Evolutionary conservation across 805 yeast genomes (phyloP), one percentile per base, ranked within the genome.

Genomic region (Saccharomycopsis javanensis): DNA sequence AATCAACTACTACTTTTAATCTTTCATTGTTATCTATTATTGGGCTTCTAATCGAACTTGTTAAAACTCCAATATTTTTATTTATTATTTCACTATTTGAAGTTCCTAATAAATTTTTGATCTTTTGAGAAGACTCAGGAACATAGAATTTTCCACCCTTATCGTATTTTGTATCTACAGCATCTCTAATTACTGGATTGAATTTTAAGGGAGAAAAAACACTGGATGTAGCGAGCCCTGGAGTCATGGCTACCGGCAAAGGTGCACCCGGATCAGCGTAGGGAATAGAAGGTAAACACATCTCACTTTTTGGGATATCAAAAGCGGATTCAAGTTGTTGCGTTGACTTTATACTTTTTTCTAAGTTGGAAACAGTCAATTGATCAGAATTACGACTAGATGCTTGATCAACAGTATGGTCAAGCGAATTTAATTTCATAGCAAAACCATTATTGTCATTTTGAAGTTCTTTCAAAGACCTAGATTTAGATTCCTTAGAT

Each of bases 101-200:
- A 5, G 25, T 23, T 34, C 38, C 34, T 25, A 34, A 51, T 23
- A 34, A 23, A 13, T 10, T 34, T 28, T 48, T 30, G n/a, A 28
- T 48, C 28, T 34, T 48, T 23, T 42, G 48, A 42, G 48, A 42
- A 20, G 48, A 42, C 23, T 42, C 59, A 16, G 60, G 60, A 15
- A 86, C 88, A 66, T 83, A 90, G 66, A 87, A 92, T 65, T 91
- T 86, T 1, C 99, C 99, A 5, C 99, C 99, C 61, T 78, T 78
- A 11, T 85, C 84, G 65, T 92, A 92, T 65, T 92, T 92, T 57
- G 86, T 82, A 66, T 92, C 98, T 42, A 92, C 83, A 58, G 79
- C 82, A 51, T 80, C 78, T 57, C 82, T 83, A 56, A 88, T 85
- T 18, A 85, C 78, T 0, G 96, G 96, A 64, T 88, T 86, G 71